Percentiles rank a stretch among this genome's conserved stretches.
These are phyloP conservation scores for Wickerhamomyces kurtzmanii DNA, from an alignment of 805 yeast species.

Conservation along the genomic window DNA sequence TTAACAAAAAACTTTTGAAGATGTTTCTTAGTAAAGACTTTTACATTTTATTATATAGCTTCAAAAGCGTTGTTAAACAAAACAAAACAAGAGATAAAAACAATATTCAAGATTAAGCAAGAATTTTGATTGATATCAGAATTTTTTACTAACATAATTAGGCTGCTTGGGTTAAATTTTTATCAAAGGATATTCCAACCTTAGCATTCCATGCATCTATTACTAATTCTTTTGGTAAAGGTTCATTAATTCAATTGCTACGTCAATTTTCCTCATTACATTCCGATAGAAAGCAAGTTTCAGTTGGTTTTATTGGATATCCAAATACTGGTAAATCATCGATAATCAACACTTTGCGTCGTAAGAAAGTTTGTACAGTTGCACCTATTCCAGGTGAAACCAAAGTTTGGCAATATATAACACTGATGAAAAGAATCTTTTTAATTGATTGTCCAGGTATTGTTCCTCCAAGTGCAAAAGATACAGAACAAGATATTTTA, in stretches of 20 bases:
- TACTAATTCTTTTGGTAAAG: conserved; percentile 96
- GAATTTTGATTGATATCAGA: neutral
- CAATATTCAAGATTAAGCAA: no score
- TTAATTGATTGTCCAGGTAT: conserved; percentile 98
- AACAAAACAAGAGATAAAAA: neutral
- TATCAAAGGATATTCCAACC: conserved; percentile 88
- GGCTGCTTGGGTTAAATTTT: conserved; percentile 99
- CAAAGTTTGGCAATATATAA: conserved; percentile 97
- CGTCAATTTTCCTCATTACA: conserved; percentile 91
- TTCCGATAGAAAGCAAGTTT: conserved; percentile 88
- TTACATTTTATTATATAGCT: conserved; percentile 38
- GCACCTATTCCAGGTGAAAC: conserved; percentile 99
- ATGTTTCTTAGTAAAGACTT: conserved; percentile 86
- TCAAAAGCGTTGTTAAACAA: no score
- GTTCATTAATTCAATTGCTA: conserved; percentile 84
- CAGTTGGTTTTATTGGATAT: conserved; percentile 95
- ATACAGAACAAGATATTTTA: conserved; percentile 82
- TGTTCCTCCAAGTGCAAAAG: conserved; percentile 90
- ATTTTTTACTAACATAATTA: conserved; percentile 28
- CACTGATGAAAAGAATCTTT: conserved; percentile 92
- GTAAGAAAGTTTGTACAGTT: conserved; percentile 91
- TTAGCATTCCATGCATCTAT: conserved; percentile 97
- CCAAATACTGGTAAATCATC: conserved; percentile 98
- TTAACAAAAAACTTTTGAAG: conserved; percentile 18
- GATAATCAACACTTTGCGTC: conserved; percentile 85